Base-by-base conservation (phyloP, 202 grass and related monocot species). In the Carex sylvatica region DNA sequence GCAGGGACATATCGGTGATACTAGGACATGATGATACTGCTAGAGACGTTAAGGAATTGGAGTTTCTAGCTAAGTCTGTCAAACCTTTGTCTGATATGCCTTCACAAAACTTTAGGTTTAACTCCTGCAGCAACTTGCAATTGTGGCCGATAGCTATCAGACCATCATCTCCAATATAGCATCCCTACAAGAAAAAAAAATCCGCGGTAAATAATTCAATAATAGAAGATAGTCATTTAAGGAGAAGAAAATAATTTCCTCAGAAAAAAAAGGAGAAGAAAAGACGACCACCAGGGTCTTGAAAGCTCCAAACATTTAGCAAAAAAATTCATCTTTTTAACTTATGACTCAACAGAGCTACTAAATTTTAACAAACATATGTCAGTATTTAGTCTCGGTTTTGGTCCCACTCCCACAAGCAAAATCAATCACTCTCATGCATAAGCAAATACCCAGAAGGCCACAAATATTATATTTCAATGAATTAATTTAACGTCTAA, bases 81-180 rank as follows among this genome's bases (percentile, higher is more conserved):
- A 97, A 87, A 82, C 95, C 92, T 77, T 83, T 74, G 86, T 97
- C 95, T 14, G 92, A 91, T 40, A 93, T 16, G 61, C 90, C 89
- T 70, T 97, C 87, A 42, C 93, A 90, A 81, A 80, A 91, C 11
- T 82, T 81, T 65, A 97, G 22, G 70, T 85, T 97, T 70, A 97
- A 84, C 69, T 87, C 88, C 56, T 79, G 84, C 76, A 97, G 90
- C 38, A 81, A 83, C 79, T 87, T 92, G 83, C 95, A 97, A 61
- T 79, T 88, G 67, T 91, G 67, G 0, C 95, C 92, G 4, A 97
- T 84, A 55, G 95, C 90, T 89, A 90, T 84, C 62, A 97, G 92
- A 81, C 92, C 92, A 90, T 60, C 70, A 86, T 97, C 92, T 88
- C 95, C 87, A 91, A 94, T 83, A 82, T 93, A 94, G 64, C 95